Conservation (phyloP, 2,329 filamentous ascomycete species). For the Penicillium paneum region DNA sequence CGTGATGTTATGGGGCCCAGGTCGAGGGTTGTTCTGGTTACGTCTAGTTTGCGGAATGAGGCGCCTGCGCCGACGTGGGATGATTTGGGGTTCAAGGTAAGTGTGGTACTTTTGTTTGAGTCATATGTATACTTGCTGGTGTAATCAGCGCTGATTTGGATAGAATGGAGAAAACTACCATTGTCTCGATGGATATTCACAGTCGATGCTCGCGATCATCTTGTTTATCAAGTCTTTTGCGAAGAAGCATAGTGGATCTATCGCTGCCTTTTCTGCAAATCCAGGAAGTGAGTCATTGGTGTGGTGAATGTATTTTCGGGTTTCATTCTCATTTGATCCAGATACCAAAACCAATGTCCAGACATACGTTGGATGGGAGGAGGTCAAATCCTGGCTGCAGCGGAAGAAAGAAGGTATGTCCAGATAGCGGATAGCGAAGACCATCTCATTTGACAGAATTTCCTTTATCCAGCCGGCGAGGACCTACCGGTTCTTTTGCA, state of each 20-base stretch:
- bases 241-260: slow-evolving; percentile 5
- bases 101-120: background rate
- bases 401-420: slow-evolving; percentile 23
- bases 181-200: slow-evolving; percentile 24
- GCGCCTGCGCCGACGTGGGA: slow-evolving; percentile 20
- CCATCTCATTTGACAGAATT: background rate
- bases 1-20: slow-evolving; percentile 11
- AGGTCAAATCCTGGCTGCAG: slow-evolving; percentile 24
- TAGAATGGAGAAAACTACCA: slow-evolving; percentile 27
- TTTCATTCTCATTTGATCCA: background rate
- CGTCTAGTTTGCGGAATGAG: slow-evolving; percentile 21
- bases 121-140: background rate
- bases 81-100: slow-evolving; percentile 22
- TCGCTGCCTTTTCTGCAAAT: slow-evolving; percentile 25
- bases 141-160: background rate
- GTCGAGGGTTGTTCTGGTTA: slow-evolving; percentile 22
- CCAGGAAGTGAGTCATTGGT: slow-evolving; percentile 24
- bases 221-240: slow-evolving; percentile 24
- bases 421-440: background rate
- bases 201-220: slow-evolving; percentile 30
- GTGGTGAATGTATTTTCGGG: background rate
- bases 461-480: slow-evolving; percentile 15
- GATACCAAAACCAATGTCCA: slow-evolving; percentile 26
- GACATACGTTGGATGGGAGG: slow-evolving; percentile 18
- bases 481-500: slow-evolving; percentile 24